phyloP scores from a whole-genome alignment of 441 rosid species.

The Syzygium malaccense region DNA sequence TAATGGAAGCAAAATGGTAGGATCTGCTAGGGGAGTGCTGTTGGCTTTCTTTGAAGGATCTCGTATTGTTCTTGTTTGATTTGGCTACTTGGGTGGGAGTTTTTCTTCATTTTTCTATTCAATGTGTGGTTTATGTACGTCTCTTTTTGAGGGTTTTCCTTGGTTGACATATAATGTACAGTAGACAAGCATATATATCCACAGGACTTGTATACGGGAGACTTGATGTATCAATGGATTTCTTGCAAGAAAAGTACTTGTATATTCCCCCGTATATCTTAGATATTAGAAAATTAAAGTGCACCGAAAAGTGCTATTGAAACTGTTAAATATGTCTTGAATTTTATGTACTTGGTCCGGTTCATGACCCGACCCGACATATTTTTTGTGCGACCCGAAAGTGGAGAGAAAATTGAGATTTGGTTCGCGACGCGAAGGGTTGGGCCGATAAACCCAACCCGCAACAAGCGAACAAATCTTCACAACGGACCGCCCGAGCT shows the following conservation, averaged over 20 bases:
- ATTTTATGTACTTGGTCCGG: no score
- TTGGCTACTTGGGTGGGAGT: not conserved
- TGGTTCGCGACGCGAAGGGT: no score
- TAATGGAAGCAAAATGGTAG: not conserved
- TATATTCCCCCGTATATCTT: not conserved
- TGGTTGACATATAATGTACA: not conserved
- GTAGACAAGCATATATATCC: not conserved
- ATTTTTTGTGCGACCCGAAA: no score
- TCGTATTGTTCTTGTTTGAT: not conserved
- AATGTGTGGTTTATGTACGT: not conserved
- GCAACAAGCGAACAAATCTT: no score
- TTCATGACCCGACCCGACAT: no score
- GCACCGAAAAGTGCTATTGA: not conserved
- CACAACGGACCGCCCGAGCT: no score
- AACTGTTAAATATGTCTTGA: no score
- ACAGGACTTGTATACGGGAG: not conserved
- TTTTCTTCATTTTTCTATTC: not conserved
- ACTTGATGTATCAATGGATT: not conserved
- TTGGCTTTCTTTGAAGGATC: not conserved
- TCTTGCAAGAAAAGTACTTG: not conserved
- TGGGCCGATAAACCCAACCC: no score
- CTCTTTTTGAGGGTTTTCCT: not conserved
- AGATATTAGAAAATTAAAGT: not conserved
- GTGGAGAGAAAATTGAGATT: no score
- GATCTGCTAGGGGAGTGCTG: not conserved